These are phyloP conservation scores for Dioscorea cayenensis DNA, from an alignment of 116 monocot species.

Conservation along the genomic window DNA sequence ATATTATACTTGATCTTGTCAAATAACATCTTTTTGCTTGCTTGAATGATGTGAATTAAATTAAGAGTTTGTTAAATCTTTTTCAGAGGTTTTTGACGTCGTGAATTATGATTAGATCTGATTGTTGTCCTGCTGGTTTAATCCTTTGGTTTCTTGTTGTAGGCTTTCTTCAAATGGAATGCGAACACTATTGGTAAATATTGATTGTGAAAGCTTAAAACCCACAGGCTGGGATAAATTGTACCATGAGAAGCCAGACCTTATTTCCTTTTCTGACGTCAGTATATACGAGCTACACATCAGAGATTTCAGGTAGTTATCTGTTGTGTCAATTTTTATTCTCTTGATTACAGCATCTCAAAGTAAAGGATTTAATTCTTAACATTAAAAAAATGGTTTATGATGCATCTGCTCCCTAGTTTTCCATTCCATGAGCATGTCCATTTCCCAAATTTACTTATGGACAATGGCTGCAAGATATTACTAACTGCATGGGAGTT, in stretches of 20 bases:
- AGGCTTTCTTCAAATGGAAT: constrained; percentile 75
- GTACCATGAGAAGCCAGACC: constrained; percentile 63
- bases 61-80: neutral
- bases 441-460: too few relatives aligned
- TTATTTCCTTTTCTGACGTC: constrained; percentile 64
- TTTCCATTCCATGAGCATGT: too few relatives aligned
- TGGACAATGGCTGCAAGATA: too few relatives aligned
- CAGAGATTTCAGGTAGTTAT: constrained; percentile 67
- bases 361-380: neutral
- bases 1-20: neutral
- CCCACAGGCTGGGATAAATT: constrained; percentile 64
- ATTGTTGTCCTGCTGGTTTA: neutral
- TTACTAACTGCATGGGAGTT: too few relatives aligned
- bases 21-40: too few relatives aligned
- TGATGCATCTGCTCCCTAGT: neutral
- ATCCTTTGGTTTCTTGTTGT: neutral
- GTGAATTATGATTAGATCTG: neutral
- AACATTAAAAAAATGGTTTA: neutral
- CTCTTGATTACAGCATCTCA: neutral
- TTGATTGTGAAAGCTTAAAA: constrained; percentile 52
- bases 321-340: neutral
- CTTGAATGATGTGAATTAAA: too few relatives aligned
- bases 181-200: constrained; percentile 55
- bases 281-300: constrained; percentile 88
- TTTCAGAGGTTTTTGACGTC: neutral